A percentile compares a stretch with the other conserved stretches of the same genome.
Evolutionary conservation across 139 green algal genomes (phyloP).

Genomic region (Chlorella sp.): DNA sequence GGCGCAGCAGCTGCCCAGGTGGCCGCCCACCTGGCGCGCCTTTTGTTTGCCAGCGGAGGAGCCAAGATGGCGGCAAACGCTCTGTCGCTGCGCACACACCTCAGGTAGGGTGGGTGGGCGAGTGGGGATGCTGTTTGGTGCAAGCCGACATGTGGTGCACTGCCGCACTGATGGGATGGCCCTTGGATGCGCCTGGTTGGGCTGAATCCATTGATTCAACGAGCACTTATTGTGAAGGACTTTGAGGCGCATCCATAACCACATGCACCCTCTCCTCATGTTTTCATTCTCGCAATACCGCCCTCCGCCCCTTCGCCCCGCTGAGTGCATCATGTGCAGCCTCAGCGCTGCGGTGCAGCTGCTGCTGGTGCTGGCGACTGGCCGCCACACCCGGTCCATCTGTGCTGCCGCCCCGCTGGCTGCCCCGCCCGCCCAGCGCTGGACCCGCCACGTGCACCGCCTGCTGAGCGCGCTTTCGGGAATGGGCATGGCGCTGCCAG

Average conservation of each 20-base stretch:
- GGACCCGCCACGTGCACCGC: neutral
- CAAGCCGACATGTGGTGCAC: too few species aligned
- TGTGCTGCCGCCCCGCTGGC: neutral
- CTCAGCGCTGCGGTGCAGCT: neutral
- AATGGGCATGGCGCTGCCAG: neutral
- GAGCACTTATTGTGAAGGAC: too few species aligned
- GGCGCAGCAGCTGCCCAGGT: neutral
- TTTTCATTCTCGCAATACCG: too few species aligned
- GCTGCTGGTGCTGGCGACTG: neutral
- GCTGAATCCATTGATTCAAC: too few species aligned
- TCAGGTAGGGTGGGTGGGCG: neutral
- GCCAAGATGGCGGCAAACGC: neutral
- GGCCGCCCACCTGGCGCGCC: neutral
- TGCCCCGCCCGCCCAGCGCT: neutral
- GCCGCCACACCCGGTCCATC: neutral
- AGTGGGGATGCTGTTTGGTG: too few species aligned
- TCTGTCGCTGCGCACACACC: neutral
- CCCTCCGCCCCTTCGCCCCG: neutral
- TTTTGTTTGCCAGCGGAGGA: constrained; percentile 10
- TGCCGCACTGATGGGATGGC: too few species aligned
- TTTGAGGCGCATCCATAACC: too few species aligned
- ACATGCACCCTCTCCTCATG: neutral
- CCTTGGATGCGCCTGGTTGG: neutral
- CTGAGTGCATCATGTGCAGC: neutral
- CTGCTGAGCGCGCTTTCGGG: neutral